A percentile compares a stretch with the other conserved stretches of the same genome.
Conservation (phyloP, 768 basidiomycete genomes). For the Boletales sp. region DNA sequence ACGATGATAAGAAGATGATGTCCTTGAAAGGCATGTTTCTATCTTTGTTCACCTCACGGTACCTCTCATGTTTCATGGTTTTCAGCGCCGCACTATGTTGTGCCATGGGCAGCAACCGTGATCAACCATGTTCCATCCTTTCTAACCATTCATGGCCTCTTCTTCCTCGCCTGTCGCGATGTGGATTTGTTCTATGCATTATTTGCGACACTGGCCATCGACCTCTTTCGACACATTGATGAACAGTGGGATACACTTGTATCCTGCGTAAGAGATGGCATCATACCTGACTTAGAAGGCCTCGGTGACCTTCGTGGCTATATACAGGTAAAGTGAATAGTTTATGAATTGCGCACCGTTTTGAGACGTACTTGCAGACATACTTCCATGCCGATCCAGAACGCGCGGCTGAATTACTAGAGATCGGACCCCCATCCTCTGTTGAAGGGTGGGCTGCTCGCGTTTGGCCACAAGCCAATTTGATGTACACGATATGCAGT, state of each 20-base stretch:
- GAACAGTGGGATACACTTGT: constrained; percentile 18
- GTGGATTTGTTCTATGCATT: neutral
- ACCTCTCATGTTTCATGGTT: neutral
- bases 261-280: too few species aligned
- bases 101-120: constrained; percentile 15
- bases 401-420: constrained; percentile 15
- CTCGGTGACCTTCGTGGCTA: too few species aligned
- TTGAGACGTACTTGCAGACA: neutral
- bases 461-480: too few species aligned
- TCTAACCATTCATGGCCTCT: constrained; percentile 19
- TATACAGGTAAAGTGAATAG: too few species aligned
- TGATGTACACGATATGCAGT: too few species aligned
- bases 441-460: too few species aligned
- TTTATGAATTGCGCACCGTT: neutral
- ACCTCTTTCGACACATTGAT: constrained; percentile 12
- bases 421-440: neutral
- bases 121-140: constrained; percentile 15
- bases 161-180: constrained; percentile 8
- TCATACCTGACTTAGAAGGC: too few species aligned
- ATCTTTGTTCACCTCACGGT: neutral
- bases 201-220: constrained; percentile 9
- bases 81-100: constrained; percentile 10
- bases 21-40: neutral
- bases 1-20: constrained; percentile 11
- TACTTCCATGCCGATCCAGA: constrained; percentile 7